Evolutionary conservation across 2,329 filamentous ascomycete genomes (phyloP).

Genomic region (Drechslerella dactyloides): DNA sequence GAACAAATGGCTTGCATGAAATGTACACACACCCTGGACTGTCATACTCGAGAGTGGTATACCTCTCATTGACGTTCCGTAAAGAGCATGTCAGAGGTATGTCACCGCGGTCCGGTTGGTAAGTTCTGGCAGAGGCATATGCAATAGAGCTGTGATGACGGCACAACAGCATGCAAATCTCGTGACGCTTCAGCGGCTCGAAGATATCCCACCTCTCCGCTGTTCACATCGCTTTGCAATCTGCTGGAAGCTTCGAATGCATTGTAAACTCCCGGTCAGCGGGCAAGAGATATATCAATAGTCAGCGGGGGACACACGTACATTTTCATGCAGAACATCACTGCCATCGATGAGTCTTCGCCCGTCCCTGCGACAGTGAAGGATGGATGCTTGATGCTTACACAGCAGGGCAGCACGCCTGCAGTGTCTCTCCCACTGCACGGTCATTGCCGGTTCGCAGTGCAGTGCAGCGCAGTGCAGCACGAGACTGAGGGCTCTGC

Average conservation of each 20-base stretch:
- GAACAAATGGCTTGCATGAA: conserved; percentile 33
- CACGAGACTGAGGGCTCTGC: no score
- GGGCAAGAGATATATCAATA: not conserved
- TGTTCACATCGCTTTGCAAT: not conserved
- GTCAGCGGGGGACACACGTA: not conserved
- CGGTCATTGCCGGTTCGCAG: conserved; percentile 37
- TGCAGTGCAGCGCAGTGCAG: not conserved
- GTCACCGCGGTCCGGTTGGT: no score
- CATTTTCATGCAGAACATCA: not conserved
- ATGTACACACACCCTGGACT: conserved; percentile 13
- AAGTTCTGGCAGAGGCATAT: not conserved
- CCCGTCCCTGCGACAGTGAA: not conserved
- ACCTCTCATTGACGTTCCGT: conserved; percentile 26
- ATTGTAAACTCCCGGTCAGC: not conserved
- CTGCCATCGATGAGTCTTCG: conserved; percentile 23
- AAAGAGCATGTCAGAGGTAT: no score
- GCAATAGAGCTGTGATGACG: conserved; percentile 11
- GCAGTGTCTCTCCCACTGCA: conserved; percentile 3
- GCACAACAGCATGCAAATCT: conserved; percentile 16
- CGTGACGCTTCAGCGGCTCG: conserved; percentile 29
- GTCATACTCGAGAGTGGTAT: conserved; percentile 1
- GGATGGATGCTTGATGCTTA: no score
- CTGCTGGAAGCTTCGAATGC: conserved; percentile 48
- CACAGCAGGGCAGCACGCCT: conserved; percentile 5
- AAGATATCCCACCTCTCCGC: conserved; percentile 31